Evolutionary conservation across 2,329 filamentous ascomycete genomes (phyloP), one percentile per base, ranked within the genome.

Genomic region (Escovopsis sp.): DNA sequence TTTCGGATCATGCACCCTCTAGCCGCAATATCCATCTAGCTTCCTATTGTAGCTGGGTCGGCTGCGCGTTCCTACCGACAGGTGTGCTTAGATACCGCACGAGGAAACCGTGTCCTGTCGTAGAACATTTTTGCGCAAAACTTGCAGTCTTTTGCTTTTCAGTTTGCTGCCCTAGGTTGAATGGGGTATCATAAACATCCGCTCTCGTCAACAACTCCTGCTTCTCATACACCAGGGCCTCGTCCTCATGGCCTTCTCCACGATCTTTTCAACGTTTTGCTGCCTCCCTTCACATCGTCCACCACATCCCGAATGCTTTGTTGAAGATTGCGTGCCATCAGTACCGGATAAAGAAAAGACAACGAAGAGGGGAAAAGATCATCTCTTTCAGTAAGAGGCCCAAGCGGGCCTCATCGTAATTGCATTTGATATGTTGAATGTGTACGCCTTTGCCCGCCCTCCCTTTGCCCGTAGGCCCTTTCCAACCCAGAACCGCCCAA

Each of bases 391-490:
- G 41, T 38, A 43, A 42, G 43, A 38, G 48, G 47, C 48, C 49
- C 44, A 53, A 56, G 42, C 37, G 45, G 51, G 48, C 52, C 49
- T 21, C 17, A 27, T 16, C 41, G 46, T 50, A 51, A 52, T 53
- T 52, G 54, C 53, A 52, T 54, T 39, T 45, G 40, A 55, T 58
- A 56, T 58, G 55, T 58, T 58, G 55, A 58, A 58, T 58, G 53
- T 58, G 53, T 50, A 47, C 53, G 55, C 52, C 53, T 41, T 25
- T 46, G 43, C 48, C 48, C 43, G 43, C 42, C 43, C 44, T 41
- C 39, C 36, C 38, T 41, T 45, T 46, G 39, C 41, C 39, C n/a
- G n/a, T n/a, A n/a, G n/a, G 37, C 34, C 36, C 35, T 34, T 30
- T 39, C 36, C 35, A 29, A 33, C 35, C 19, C 41, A 28, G 23